phyloP scores from a whole-genome alignment of 129 eudicot genomes.

The Centrapalus pauciflorus region DNA sequence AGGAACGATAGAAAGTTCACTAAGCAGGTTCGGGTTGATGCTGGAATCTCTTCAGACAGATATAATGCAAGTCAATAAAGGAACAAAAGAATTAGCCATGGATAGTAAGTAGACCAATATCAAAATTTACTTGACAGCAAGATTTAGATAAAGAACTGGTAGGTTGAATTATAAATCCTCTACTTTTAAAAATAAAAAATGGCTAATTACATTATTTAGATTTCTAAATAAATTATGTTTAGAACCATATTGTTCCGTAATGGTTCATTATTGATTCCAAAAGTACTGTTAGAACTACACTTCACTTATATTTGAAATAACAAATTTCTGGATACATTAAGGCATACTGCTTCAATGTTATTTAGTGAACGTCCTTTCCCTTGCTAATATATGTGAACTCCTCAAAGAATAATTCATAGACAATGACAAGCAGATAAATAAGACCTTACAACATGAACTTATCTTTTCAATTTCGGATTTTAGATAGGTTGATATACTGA shows the following conservation, averaged over 20 bases:
- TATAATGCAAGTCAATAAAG: slow-evolving; percentile 77
- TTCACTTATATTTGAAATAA: background rate
- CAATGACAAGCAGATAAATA: background rate
- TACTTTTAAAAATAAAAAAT: background rate
- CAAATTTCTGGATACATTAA: background rate
- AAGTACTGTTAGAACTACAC: background rate
- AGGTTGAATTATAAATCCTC: background rate
- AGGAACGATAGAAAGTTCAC: slow-evolving; percentile 64
- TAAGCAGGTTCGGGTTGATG: slow-evolving; percentile 78
- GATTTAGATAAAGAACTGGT: slow-evolving; percentile 6
- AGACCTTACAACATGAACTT: background rate
- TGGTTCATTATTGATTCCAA: background rate
- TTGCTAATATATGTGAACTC: slow-evolving; percentile 3
- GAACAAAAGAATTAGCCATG: slow-evolving; percentile 68
- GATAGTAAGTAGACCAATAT: slow-evolving; percentile 54
- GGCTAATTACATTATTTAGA: background rate
- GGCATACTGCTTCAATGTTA: background rate
- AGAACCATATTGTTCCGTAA: background rate
- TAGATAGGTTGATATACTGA: slow-evolving; percentile 13
- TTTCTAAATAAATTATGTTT: background rate
- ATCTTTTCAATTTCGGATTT: background rate
- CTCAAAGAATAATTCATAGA: background rate
- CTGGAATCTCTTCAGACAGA: slow-evolving; percentile 93
- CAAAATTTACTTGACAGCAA: background rate
- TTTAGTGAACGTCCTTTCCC: background rate